Base-by-base conservation (phyloP, 1,284 basidiomycete genomes). In the Moesziomyces antarcticus region DNA sequence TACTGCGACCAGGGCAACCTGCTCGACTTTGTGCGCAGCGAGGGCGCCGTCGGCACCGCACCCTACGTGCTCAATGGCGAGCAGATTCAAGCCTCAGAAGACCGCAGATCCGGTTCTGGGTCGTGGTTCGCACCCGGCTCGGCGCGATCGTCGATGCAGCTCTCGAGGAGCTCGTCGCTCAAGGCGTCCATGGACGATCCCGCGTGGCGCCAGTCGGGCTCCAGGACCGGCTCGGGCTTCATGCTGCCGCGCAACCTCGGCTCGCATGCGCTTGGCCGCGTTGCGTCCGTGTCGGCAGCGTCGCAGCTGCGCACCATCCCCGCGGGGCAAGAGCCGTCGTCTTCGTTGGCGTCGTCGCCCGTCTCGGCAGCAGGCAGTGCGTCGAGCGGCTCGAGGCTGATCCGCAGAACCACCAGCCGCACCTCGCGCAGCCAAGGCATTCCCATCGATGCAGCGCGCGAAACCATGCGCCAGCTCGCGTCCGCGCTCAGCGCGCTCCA, bases 401-500 rank as follows among this genome's bases (percentile, higher is more conserved):
- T 70, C 11, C 74, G 71, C 9, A 61, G 61, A 18, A 57, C 70
- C 9, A 54, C 30, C 30, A 70, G 73, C 61, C 43, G 43, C 16
- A 24, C 47, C 5, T 27, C 62, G 11, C 65, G 74, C 37, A 77
- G 75, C 40, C 73, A 70, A 24, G 79, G 79, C 44, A 40, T 81
- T 2, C 73, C 75, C 21, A 58, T 85, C 24, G 56, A 59, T 43
- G 64, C 93, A 62, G 92, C 90, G 0, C 90, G 92, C 53, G 91
- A 91, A 86, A 91, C 94, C 88, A 95, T 97, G 83, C 89, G 91
- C 50, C 94, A 97, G 85, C 89, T 97, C 60, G 92, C 94, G 35
- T 88, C 90, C 48, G 95, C 93, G 13, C 86, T 97, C 73, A 87
- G 89, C 58, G 95, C 94, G 83, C 85, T 99, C 78, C 95, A 98